phyloP scores from a whole-genome alignment of 192 early-diverging fungal genomes.

The Coemansia sp. region DNA sequence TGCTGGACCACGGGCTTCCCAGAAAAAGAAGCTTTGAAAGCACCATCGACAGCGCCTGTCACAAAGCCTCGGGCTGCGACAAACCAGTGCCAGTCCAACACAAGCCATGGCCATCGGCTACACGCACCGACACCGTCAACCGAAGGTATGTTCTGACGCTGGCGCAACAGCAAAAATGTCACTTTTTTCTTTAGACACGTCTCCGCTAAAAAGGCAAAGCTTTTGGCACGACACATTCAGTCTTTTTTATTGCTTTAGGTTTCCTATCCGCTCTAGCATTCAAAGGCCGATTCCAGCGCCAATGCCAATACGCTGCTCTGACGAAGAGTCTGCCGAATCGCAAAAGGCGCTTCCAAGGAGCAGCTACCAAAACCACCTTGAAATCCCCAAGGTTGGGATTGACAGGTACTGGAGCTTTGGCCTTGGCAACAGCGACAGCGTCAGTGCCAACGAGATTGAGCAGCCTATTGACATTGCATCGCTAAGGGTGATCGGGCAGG shows the following conservation, averaged over 20 bases:
- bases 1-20: not conserved
- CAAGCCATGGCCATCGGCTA: constrained; percentile 1
- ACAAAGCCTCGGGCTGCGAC: not conserved
- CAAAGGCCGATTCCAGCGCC: not conserved
- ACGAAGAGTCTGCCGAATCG: not conserved
- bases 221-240: too few relatives aligned
- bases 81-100: not conserved
- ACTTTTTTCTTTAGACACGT: too few relatives aligned
- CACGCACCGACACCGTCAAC: not conserved
- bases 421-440: not conserved
- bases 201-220: too few relatives aligned
- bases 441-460: not conserved
- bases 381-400: not conserved
- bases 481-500: constrained; percentile 41
- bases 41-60: not conserved
- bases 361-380: not conserved
- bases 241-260: constrained; percentile 6
- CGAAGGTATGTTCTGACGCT: not conserved
- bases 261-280: constrained; percentile 17
- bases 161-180: not conserved
- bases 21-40: not conserved
- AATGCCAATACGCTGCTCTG: not conserved
- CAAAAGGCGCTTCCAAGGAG: not conserved
- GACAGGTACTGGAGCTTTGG: not conserved
- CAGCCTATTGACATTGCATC: constrained; percentile 8